A percentile compares a stretch with the other conserved stretches of the same genome.
phyloP scores from a whole-genome alignment of 495 filamentous ascomycete species.

The Trichodelitschia bisporula region DNA sequence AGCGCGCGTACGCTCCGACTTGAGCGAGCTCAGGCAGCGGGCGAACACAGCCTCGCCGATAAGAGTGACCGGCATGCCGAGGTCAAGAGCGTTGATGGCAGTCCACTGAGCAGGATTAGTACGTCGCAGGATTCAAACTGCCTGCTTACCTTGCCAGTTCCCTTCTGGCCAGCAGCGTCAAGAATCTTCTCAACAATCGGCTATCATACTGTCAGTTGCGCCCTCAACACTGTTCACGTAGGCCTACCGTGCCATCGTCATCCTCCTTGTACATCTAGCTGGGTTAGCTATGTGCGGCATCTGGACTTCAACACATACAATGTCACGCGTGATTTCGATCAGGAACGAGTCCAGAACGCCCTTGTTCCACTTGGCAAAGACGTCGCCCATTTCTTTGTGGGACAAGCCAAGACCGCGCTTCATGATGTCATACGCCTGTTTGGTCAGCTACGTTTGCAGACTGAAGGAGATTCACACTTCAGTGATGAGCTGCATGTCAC shows the following conservation, averaged over 20 bases:
- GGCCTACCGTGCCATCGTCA: constrained; percentile 74
- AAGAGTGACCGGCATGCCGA: constrained; percentile 95
- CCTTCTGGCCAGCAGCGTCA: constrained; percentile 96
- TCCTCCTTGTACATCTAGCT: constrained; percentile 96
- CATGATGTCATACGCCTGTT: constrained; percentile 96
- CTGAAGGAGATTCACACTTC: constrained; percentile 34
- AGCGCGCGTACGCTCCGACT: constrained; percentile 75
- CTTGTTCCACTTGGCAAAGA: constrained; percentile 90
- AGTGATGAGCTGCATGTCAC: constrained; percentile 99
- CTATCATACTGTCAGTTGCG: too few species aligned
- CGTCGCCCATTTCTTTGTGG: constrained; percentile 83
- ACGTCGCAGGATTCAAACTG: too few species aligned
- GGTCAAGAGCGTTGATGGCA: constrained; percentile 92
- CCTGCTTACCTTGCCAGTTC: constrained; percentile 99
- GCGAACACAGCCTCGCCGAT: constrained; percentile 95
- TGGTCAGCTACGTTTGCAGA: constrained; percentile 5
- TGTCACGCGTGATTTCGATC: constrained; percentile 94
- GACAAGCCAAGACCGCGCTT: constrained; percentile 76
- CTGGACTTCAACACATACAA: too few species aligned
- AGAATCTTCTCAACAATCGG: constrained; percentile 95
- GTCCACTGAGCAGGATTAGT: too few species aligned
- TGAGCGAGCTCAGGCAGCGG: constrained; percentile 80
- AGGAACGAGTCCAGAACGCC: constrained; percentile 98
- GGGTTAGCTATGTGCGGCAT: too few species aligned
- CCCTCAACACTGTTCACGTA: too few species aligned